Evolutionary conservation across 2,329 filamentous ascomycete species (phyloP).

Genomic region (Shiraia bambusicola): DNA sequence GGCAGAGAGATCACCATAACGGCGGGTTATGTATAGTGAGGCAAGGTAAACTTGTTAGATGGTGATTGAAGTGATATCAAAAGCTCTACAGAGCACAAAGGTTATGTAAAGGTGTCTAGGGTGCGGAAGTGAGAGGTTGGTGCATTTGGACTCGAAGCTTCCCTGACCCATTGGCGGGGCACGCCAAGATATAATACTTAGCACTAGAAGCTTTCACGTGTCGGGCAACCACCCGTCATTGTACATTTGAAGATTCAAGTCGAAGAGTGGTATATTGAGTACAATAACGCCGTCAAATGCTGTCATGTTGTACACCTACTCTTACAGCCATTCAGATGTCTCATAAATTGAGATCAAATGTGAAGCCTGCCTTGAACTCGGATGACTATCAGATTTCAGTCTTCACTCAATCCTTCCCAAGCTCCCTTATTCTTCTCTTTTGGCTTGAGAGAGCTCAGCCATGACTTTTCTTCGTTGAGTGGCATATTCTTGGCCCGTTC

Average conservation of each 20-base stretch:
- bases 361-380: conserved; percentile 9
- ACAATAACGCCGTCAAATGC: conserved; percentile 17
- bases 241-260: no score
- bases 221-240: not conserved
- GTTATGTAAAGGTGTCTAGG: conserved; percentile 2
- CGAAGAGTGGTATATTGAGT: conserved; percentile 7
- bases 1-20: conserved; percentile 29
- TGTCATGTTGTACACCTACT: conserved; percentile 33
- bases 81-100: not conserved
- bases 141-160: conserved; percentile 29
- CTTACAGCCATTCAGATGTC: conserved; percentile 18
- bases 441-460: conserved; percentile 35
- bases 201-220: conserved; percentile 1
- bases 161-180: conserved; percentile 22
- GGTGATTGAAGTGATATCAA: no score
- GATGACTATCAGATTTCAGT: conserved; percentile 20
- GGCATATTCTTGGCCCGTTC: conserved; percentile 54
- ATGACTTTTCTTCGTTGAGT: conserved; percentile 22
- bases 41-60: not conserved
- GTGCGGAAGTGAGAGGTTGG: conserved; percentile 7
- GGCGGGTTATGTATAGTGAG: conserved; percentile 16
- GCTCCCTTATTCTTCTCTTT: conserved; percentile 36
- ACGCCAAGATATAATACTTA: conserved; percentile 13
- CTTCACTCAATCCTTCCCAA: conserved; percentile 38
- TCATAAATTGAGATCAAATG: no score